phyloP scores from a whole-genome alignment of 129 eudicot genomes.

The Escallonia herrerae region DNA sequence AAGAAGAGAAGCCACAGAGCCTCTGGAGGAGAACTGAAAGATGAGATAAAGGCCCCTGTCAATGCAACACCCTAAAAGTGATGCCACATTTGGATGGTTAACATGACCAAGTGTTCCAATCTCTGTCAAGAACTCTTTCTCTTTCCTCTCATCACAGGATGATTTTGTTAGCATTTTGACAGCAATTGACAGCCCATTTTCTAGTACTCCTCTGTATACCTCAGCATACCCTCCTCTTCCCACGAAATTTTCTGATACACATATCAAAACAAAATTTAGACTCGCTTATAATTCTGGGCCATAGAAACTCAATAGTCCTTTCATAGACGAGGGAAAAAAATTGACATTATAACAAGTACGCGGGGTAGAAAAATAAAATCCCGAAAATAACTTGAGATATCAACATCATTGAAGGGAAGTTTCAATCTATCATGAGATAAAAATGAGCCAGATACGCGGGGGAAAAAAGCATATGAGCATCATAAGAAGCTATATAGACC shows the following conservation, averaged over 20 bases:
- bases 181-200: constrained; percentile 81
- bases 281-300: too few relatives aligned
- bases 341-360: background rate
- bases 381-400: too few relatives aligned
- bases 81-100: constrained; percentile 78
- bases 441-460: too few relatives aligned
- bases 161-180: constrained; percentile 69
- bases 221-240: constrained; percentile 98
- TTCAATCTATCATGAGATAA: too few relatives aligned
- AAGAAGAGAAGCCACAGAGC: constrained; percentile 95
- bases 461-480: too few relatives aligned
- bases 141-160: constrained; percentile 81
- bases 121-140: constrained; percentile 89
- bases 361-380: background rate
- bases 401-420: too few relatives aligned
- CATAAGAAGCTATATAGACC: too few relatives aligned
- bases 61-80: constrained; percentile 89
- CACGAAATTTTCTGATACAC: constrained; percentile 69
- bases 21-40: constrained; percentile 84
- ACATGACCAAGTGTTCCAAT: constrained; percentile 96
- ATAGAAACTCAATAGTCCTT: too few relatives aligned
- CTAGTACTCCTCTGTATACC: constrained; percentile 81
- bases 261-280: constrained; percentile 4
- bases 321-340: background rate
- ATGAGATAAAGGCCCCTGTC: constrained; percentile 93